Conservation (phyloP, 75 land plant species). For the Pinus albicaulis region DNA sequence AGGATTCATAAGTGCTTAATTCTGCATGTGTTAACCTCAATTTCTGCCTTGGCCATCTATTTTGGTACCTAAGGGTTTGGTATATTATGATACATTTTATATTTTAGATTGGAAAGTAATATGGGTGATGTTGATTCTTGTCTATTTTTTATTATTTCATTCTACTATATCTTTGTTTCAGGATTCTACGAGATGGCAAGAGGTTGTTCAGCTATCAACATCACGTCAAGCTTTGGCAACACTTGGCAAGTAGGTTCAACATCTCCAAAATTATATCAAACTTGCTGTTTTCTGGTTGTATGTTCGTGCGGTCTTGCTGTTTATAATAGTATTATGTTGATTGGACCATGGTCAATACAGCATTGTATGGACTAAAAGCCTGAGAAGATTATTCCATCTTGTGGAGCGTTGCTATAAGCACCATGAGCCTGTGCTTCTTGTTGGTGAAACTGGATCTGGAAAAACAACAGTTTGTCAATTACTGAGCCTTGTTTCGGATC, state of each 20-base stretch:
- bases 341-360: constrained; percentile 34
- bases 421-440: constrained; percentile 91
- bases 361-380: constrained; percentile 80
- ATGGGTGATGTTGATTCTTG: not conserved
- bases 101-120: not conserved
- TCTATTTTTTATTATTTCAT: not conserved
- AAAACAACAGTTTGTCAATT: constrained; percentile 95
- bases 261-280: not conserved
- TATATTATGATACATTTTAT: not conserved
- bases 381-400: constrained; percentile 77
- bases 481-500: constrained; percentile 44
- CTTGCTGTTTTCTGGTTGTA: not conserved
- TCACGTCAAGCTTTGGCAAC: constrained; percentile 9
- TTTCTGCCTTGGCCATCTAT: not conserved
- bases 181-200: constrained; percentile 13
- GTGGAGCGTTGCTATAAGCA: constrained; percentile 76
- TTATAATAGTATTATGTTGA: not conserved
- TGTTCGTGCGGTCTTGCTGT: not conserved
- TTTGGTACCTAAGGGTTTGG: not conserved
- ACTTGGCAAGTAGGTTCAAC: constrained; percentile 30
- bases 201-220: not conserved
- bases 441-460: constrained; percentile 99
- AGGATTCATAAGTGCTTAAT: not conserved
- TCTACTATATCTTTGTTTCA: not conserved
- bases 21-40: not conserved